Base-by-base conservation (phyloP, 768 basidiomycete species). In the Boletus speciosus region DNA sequence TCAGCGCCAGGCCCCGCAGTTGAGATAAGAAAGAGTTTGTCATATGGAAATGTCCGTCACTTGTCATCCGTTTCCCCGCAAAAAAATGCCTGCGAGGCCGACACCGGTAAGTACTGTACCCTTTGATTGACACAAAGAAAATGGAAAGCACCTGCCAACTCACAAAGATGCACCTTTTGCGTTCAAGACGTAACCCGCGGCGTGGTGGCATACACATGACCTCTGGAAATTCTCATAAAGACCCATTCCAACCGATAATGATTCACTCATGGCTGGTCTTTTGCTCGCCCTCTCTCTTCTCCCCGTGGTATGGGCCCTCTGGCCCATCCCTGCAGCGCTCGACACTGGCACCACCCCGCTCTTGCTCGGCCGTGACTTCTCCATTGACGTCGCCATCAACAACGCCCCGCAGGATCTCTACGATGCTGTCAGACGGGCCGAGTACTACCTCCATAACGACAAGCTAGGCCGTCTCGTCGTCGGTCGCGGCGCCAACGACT, bases 381-480 rank as follows among this genome's bases (percentile, higher is more conserved):
- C 25, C 35, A 59, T 76, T 51, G 59, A 66, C n/a, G 35, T 73
- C 43, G 49, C 47, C 3, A 19, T 73, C 9, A 8, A 54, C 4
- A 48, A 36, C 27, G 61, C 72, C 0, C 77, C 78, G 0, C 0
- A 0, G 0, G 77, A 78, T 49, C 62, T 78, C 31, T 19, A 58
- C 11, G 61, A 66, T 3, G 77, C 77, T 5, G 65, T 75, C 5
- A 8, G 32, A 1, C 69, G 65, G n/a, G 62, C 75, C 0, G 38
- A 49, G 44, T 62, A 54, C 19, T 66, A 73, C 54, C 61, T 78
- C 36, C 38, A 56, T 10, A 68, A 64, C 29, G 77, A 78, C 58
- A 66, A 65, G 48, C 70, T 76, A 15, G 65, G 73, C 21, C 70
- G 72, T 38, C 72, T 78, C 31, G 72, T 76, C 55, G 69, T 76